These are phyloP conservation scores for Colletotrichum tamarilloi DNA, from an alignment of 2,329 filamentous ascomycete species.

Conservation along the genomic window DNA sequence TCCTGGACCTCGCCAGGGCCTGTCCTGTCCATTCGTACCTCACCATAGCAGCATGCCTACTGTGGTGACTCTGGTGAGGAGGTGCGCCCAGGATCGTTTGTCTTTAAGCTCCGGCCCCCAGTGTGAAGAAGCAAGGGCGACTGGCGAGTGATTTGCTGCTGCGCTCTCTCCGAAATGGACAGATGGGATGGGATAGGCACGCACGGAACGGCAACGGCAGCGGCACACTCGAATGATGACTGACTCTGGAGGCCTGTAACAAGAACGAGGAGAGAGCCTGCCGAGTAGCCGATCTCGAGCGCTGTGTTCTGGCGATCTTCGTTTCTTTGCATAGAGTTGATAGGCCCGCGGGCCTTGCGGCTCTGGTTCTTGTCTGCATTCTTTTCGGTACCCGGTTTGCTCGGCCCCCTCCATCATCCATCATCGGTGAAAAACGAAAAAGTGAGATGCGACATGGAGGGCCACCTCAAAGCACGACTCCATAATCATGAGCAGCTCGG, in stretches of 20 bases:
- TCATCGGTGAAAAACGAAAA: background rate
- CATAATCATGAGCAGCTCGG: background rate
- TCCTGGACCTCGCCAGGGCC: background rate
- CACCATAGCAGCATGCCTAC: too few relatives aligned
- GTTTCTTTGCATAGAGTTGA: constrained; percentile 1
- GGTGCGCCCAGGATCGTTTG: constrained; percentile 2
- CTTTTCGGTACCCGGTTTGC: constrained; percentile 10
- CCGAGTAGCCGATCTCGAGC: constrained; percentile 23
- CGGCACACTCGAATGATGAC: constrained; percentile 8
- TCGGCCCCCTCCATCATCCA: constrained; percentile 10
- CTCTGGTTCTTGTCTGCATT: background rate
- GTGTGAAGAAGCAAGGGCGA: background rate
- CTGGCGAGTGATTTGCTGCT: background rate
- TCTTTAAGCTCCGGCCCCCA: constrained; percentile 13
- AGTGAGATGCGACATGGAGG: background rate
- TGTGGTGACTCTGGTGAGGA: background rate
- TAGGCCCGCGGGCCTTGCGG: background rate
- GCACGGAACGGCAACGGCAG: background rate
- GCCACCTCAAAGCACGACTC: background rate
- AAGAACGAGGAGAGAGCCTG: constrained; percentile 9
- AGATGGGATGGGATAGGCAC: background rate
- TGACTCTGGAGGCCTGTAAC: background rate
- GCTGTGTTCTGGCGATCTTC: constrained; percentile 18
- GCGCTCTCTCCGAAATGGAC: constrained; percentile 7
- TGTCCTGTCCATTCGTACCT: background rate